These are phyloP conservation scores for Trichoderma orchidacearum DNA, from an alignment of 495 filamentous ascomycete genomes.

Conservation along the genomic window DNA sequence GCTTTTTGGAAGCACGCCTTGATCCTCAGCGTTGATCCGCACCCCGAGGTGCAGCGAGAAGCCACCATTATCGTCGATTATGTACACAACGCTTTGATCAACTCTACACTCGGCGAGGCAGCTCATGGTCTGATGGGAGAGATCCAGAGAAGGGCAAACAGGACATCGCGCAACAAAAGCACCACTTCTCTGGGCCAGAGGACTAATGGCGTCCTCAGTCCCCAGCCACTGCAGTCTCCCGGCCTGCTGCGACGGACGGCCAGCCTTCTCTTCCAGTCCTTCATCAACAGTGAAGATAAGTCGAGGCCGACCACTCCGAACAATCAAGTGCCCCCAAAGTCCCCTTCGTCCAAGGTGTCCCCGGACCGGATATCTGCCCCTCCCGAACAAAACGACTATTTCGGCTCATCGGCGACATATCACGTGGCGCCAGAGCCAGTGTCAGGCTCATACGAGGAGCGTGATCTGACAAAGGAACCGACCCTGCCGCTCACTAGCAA, in stretches of 20 bases:
- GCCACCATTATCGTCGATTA: conserved; percentile 72
- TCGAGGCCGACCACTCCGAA: conserved; percentile 12
- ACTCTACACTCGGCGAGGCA: conserved; percentile 57
- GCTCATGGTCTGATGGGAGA: conserved; percentile 66
- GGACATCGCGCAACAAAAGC: conserved; percentile 32
- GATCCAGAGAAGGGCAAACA: conserved; percentile 45
- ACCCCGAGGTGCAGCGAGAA: conserved; percentile 81
- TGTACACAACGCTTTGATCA: conserved; percentile 60
- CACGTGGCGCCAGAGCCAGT: conserved; percentile 62
- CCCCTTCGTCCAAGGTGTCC: conserved; percentile 18
- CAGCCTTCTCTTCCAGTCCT: conserved; percentile 37
- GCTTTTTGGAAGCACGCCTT: conserved; percentile 90
- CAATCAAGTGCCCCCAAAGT: conserved; percentile 29
- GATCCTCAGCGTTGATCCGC: conserved; percentile 82
- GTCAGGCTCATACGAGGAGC: conserved; percentile 55
- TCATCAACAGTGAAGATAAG: conserved; percentile 37
- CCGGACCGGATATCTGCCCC: conserved; percentile 50
- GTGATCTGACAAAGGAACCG: conserved; percentile 39
- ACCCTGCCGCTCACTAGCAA: conserved; percentile 62
- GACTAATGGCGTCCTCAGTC: conserved; percentile 21
- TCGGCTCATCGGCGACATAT: conserved; percentile 54
- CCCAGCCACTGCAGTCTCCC: conserved; percentile 27
- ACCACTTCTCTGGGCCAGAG: conserved; percentile 25
- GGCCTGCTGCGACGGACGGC: conserved; percentile 38
- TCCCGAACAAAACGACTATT: conserved; percentile 66